Conservation (phyloP, 1,284 basidiomycete species). For the Apiotrichum brassicae region DNA sequence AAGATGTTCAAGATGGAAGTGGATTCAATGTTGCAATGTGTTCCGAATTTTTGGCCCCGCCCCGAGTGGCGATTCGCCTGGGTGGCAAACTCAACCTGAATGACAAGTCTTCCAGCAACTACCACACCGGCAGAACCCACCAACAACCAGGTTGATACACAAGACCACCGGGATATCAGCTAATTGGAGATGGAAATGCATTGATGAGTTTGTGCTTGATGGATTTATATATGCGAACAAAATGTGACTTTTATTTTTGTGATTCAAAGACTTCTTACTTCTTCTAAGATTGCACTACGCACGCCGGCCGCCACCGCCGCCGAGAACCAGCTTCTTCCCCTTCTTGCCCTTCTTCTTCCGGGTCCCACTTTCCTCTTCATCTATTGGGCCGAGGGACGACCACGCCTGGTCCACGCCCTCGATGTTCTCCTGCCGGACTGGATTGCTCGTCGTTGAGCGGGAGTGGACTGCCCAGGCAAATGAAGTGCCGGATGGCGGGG, state of each 20-base stretch:
- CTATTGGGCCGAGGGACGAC: background rate
- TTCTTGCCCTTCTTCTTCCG: slow-evolving; percentile 15
- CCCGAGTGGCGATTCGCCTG: too few relatives aligned
- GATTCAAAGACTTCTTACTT: too few relatives aligned
- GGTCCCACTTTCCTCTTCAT: background rate
- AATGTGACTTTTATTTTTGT: background rate
- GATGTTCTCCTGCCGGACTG: background rate
- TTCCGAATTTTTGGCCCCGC: too few relatives aligned
- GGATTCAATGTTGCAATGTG: too few relatives aligned
- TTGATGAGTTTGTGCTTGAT: slow-evolving; percentile 1
- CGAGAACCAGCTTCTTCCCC: slow-evolving; percentile 20
- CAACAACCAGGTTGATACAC: too few relatives aligned
- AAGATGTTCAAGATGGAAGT: too few relatives aligned
- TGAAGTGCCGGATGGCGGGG: background rate
- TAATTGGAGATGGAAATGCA: slow-evolving; percentile 4
- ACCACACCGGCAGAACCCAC: too few relatives aligned
- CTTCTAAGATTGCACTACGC: slow-evolving; percentile 5
- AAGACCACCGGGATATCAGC: too few relatives aligned
- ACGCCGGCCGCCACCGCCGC: slow-evolving; percentile 14
- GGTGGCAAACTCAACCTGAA: too few relatives aligned
- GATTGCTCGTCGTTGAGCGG: background rate
- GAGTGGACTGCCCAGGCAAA: slow-evolving; percentile 16
- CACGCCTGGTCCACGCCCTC: slow-evolving; percentile 12
- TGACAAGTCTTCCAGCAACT: too few relatives aligned
- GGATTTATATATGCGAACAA: background rate